Percentiles rank a stretch among this genome's conserved stretches.
phyloP scores from a whole-genome alignment of 2,329 filamentous ascomycete genomes.

The Trichoderma sp. region DNA sequence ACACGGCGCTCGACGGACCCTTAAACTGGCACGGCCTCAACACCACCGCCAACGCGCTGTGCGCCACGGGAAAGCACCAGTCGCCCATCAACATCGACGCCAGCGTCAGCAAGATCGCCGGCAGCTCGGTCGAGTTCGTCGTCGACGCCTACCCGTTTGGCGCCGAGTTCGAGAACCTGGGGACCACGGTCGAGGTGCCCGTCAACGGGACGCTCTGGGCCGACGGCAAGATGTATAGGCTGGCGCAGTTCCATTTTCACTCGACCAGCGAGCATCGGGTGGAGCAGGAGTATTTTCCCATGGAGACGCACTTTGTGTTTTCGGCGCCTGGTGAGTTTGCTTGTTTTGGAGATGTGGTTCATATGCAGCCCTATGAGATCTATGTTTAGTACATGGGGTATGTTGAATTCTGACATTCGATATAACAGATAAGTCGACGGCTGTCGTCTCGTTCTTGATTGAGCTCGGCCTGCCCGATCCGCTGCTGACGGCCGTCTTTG shows the following conservation, averaged over 20 bases:
- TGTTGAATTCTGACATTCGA: not conserved
- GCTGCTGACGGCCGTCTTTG: constrained; percentile 44
- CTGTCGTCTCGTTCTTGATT: constrained; percentile 37
- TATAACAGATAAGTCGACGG: constrained; percentile 22
- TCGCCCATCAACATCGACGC: constrained; percentile 58
- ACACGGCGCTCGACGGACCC: constrained; percentile 48
- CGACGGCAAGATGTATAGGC: constrained; percentile 44
- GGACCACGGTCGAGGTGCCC: constrained; percentile 53
- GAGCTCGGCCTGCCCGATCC: constrained; percentile 7
- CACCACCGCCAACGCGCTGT: constrained; percentile 46
- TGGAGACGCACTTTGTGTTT: constrained; percentile 41
- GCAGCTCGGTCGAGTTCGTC: constrained; percentile 39
- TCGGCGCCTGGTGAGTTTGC: constrained; percentile 21
- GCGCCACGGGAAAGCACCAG: constrained; percentile 53
- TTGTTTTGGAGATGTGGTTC: not conserved
- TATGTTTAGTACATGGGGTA: too few relatives aligned
- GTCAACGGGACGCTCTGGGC: constrained; percentile 51
- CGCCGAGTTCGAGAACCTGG: constrained; percentile 54
- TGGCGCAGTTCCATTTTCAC: constrained; percentile 63
- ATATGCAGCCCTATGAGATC: not conserved
- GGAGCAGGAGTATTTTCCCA: constrained; percentile 39
- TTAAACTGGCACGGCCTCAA: constrained; percentile 55
- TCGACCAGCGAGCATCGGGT: constrained; percentile 62
- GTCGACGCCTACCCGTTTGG: constrained; percentile 43
- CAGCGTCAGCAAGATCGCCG: constrained; percentile 37